These are phyloP conservation scores for Trichothecium sympodiale DNA, from an alignment of 2,329 filamentous ascomycete genomes.

Conservation along the genomic window DNA sequence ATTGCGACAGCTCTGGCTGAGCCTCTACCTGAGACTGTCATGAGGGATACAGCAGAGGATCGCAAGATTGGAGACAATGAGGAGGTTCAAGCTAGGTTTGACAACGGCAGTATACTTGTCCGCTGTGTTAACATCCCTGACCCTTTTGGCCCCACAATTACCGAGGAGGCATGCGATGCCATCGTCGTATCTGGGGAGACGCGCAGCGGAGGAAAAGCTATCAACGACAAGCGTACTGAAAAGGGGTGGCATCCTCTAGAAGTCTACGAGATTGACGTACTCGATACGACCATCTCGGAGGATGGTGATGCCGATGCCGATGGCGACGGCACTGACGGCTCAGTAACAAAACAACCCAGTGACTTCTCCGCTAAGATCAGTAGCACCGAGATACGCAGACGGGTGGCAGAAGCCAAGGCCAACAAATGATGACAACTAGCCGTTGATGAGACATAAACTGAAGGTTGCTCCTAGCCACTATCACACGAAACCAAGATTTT, in stretches of 20 bases:
- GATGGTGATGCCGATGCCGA: constrained; percentile 30
- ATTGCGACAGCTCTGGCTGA: constrained; percentile 42
- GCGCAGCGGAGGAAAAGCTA: constrained; percentile 66
- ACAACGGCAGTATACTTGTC: constrained; percentile 49
- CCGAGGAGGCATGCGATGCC: constrained; percentile 64
- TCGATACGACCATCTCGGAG: constrained; percentile 46
- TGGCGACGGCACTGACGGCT: constrained; percentile 3
- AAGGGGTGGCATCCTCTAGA: constrained; percentile 67
- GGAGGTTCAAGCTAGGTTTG: constrained; percentile 38
- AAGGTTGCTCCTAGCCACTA: too few relatives aligned
- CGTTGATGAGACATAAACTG: too few relatives aligned
- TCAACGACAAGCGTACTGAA: constrained; percentile 71
- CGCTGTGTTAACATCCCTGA: constrained; percentile 81
- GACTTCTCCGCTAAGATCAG: constrained; percentile 78
- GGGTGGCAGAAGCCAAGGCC: constrained; percentile 26
- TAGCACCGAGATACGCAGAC: constrained; percentile 69
- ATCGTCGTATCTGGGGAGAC: constrained; percentile 87
- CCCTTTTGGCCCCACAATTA: constrained; percentile 81
- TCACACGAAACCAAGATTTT: too few relatives aligned
- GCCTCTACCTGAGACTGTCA: constrained; percentile 1
- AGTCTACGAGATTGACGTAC: constrained; percentile 80
- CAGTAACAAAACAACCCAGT: constrained; percentile 28
- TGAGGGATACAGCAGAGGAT: constrained; percentile 3
- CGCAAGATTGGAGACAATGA: constrained; percentile 6
- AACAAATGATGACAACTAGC: too few relatives aligned